Evolutionary conservation across 2,329 filamentous ascomycete species (phyloP), one percentile per base, ranked within the genome.

Genomic region (Colletotrichum salicis): DNA sequence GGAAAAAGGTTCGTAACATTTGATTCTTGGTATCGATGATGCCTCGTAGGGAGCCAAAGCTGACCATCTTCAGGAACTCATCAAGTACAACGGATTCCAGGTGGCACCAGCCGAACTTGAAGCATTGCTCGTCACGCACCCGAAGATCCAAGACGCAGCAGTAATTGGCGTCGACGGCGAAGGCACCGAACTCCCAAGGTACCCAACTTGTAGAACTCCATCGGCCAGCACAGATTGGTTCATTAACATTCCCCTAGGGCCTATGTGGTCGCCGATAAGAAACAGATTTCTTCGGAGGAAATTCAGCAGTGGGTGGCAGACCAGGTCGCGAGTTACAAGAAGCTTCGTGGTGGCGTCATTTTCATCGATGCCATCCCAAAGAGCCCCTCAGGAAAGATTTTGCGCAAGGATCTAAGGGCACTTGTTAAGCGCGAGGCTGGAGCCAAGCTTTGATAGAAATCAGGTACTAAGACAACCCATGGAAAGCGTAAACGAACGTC

Each of bases 301-400:
- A 59, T 82, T 5, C 66, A 67, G 8, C 62, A 76, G 1, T 79
- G 76, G 59, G 79, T 81, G 5, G 71, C 56, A 7, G 56, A 45
- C 4, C 71, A 74, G 27, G 64, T 73, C 0, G 87, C 90, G 0
- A 85, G 82, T 72, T 89, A 91, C 77, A 95, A 95, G 82, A 87
- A 89, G 78, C 84, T 94, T 72, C 90, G 89, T 5, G 93, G 92
- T 0, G 93, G 93, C 1, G 87, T 95, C n/a, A 82, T 86, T 12
- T 93, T 94, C 77, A 84, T 93, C 4, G 87, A 92, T 41, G 83
- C 83, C 13, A 90, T 95, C 37, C 92, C 93, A n/a, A 94, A 93
- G 83, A 93, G 92, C 71, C 87, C 90, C 2, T 86, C 84, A 55
- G 85, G 85, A 1, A 87, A 87, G 80, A 85, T 87, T 48, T 74